Evolutionary conservation across 176 grass and related monocot genomes (phyloP).

Genomic region (Tuctoria greenei): DNA sequence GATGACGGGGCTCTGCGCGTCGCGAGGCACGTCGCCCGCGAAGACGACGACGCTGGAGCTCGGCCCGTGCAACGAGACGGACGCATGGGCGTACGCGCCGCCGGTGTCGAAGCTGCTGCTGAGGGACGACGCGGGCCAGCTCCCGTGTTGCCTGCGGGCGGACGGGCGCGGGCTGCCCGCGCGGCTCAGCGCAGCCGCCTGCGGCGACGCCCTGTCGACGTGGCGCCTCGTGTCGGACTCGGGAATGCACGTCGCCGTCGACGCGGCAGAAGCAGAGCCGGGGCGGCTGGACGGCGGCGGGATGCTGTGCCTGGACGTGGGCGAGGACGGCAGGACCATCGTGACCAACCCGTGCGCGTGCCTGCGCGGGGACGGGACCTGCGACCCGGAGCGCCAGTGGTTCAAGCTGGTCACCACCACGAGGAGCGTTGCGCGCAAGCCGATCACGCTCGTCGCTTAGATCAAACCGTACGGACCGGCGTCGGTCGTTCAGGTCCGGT

Average conservation of each 20-base stretch:
- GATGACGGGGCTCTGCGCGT: slow-evolving; percentile 50
- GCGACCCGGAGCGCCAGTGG: slow-evolving; percentile 72
- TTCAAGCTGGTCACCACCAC: slow-evolving; percentile 63
- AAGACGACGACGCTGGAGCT: slow-evolving; percentile 23
- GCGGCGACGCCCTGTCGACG: slow-evolving; percentile 49
- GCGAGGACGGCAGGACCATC: slow-evolving; percentile 45
- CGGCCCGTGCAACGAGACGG: slow-evolving; percentile 52
- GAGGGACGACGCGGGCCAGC: slow-evolving; percentile 12
- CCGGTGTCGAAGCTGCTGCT: slow-evolving; percentile 39
- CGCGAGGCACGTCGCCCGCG: neutral
- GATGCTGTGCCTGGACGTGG: slow-evolving; percentile 60
- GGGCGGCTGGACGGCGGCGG: neutral
- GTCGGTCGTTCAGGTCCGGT: neutral
- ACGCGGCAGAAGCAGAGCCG: neutral
- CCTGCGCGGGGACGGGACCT: slow-evolving; percentile 34
- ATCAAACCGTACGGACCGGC: neutral
- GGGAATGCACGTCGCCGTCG: slow-evolving; percentile 61
- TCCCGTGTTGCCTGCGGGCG: slow-evolving; percentile 48
- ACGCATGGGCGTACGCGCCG: slow-evolving; percentile 44
- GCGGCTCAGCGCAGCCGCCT: slow-evolving; percentile 32
- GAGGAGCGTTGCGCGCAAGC: slow-evolving; percentile 8
- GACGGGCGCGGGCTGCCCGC: slow-evolving; percentile 40
- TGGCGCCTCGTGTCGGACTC: slow-evolving; percentile 70
- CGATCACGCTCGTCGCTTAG: neutral
- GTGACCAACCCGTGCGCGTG: slow-evolving; percentile 73